phyloP scores from a whole-genome alignment of 306 rosid species.

The Sicyos baderoa region DNA sequence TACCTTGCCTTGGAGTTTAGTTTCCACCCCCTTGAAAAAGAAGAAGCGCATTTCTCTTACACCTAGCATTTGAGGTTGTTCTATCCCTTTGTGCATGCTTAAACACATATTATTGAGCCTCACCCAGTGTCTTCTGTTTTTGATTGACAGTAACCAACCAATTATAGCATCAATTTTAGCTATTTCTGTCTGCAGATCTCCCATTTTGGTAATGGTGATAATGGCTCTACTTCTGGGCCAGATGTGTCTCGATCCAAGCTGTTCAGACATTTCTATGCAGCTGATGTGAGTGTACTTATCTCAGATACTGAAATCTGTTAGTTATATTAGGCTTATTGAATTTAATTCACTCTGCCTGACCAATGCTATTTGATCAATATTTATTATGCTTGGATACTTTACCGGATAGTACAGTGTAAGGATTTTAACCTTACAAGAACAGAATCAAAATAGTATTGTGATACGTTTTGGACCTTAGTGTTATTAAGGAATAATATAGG shows the following conservation, averaged over 20 bases:
- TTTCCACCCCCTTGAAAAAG: neutral
- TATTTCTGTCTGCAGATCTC: slow-evolving; percentile 33
- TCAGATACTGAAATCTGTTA: neutral
- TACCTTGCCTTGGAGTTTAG: neutral
- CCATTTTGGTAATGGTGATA: slow-evolving; percentile 35
- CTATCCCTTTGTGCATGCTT: neutral
- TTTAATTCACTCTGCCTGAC: neutral
- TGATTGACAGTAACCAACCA: neutral
- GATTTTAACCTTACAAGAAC: no score
- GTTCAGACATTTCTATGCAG: slow-evolving; percentile 39
- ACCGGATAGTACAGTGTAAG: no score
- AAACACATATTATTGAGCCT: neutral
- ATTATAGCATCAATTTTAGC: slow-evolving; percentile 12
- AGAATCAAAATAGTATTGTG: no score
- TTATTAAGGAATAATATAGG: no score
- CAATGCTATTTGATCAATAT: neutral
- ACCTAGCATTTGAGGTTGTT: neutral
- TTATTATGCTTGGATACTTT: neutral
- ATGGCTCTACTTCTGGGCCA: slow-evolving; percentile 47
- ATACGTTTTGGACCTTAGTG: no score
- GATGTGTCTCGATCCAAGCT: slow-evolving; percentile 50
- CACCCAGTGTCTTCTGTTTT: neutral
- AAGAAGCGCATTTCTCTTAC: neutral
- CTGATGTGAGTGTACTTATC: slow-evolving; percentile 45
- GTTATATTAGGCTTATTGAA: neutral